phyloP scores from a whole-genome alignment of 2,329 filamentous ascomycete species.

The Neonectria ditissima region DNA sequence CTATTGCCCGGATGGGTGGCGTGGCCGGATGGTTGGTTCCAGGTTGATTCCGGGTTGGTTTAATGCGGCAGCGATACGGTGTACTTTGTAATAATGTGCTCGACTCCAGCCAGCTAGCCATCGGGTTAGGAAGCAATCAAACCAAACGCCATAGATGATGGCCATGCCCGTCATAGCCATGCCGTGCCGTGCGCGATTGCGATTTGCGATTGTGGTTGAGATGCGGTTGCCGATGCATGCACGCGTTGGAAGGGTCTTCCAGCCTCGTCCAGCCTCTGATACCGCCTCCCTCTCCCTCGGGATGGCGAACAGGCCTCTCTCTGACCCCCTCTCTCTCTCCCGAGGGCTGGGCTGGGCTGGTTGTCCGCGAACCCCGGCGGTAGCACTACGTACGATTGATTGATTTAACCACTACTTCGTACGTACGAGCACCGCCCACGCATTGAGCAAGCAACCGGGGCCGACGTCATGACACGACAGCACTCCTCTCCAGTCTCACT shows the following conservation, averaged over 20 bases:
- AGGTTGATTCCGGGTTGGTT: constrained; percentile 20
- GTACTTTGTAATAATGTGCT: constrained; percentile 21
- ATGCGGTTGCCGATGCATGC: constrained; percentile 33
- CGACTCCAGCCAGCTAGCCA: constrained; percentile 12
- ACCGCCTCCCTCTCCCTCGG: constrained; percentile 40
- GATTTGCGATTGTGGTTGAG: constrained; percentile 18
- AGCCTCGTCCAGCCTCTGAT: constrained; percentile 36
- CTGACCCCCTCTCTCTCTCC: constrained; percentile 37
- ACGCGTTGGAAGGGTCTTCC: constrained; percentile 29
- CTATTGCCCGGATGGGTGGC: constrained; percentile 25
- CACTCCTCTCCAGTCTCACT: too few species aligned
- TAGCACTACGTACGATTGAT: neutral
- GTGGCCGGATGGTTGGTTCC: constrained; percentile 29
- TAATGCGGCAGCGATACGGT: constrained; percentile 22
- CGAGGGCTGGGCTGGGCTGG: constrained; percentile 34
- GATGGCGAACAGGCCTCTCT: constrained; percentile 45
- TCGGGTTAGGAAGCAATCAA: constrained; percentile 8
- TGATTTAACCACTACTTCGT: too few species aligned
- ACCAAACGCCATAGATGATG: neutral
- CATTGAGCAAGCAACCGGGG: constrained; percentile 8
- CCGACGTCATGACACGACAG: constrained; percentile 42
- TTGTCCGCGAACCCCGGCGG: constrained; percentile 32
- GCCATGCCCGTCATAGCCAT: constrained; percentile 2
- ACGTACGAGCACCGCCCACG: constrained; percentile 1
- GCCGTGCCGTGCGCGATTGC: constrained; percentile 14